A percentile compares a stretch with the other conserved stretches of the same genome.
phyloP scores from a whole-genome alignment of 345 rosid genomes.

The Corchorus capsularis region DNA sequence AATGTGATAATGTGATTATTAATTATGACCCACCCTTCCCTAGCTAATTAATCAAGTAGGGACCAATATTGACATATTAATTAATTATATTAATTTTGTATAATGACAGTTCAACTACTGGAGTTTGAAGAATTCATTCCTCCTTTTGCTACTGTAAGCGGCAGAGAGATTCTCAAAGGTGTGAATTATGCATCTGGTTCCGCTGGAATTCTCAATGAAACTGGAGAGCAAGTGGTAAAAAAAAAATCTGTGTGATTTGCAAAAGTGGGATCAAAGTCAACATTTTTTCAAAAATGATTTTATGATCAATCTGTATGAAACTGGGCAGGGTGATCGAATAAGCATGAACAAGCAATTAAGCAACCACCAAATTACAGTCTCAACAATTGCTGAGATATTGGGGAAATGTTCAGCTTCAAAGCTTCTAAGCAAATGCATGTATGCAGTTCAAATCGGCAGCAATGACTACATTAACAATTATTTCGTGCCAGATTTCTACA shows the following conservation, averaged over 20 bases:
- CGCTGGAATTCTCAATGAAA: conserved; percentile 57
- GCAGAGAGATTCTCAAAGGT: conserved; percentile 43
- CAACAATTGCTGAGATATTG: conserved; percentile 13
- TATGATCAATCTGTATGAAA: neutral
- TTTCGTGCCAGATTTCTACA: conserved; percentile 37
- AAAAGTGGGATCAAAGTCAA: neutral
- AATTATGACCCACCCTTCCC: too few species aligned
- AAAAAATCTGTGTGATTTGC: too few species aligned
- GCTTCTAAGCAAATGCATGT: conserved; percentile 39
- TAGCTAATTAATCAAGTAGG: neutral
- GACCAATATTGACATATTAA: too few species aligned
- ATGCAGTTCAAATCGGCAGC: conserved; percentile 46
- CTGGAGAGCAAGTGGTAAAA: conserved; percentile 49
- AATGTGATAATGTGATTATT: too few species aligned
- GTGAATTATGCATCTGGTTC: conserved; percentile 73
- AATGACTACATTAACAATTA: conserved; percentile 60
- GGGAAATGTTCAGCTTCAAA: conserved; percentile 23
- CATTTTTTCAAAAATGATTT: neutral
- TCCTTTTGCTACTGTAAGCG: conserved; percentile 39
- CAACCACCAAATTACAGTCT: conserved; percentile 41
- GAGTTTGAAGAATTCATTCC: conserved; percentile 47
- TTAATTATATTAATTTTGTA: neutral
- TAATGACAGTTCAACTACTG: conserved; percentile 38
- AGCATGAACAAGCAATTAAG: conserved; percentile 39
- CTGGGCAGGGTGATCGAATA: conserved; percentile 45